Conservation (phyloP, 495 filamentous ascomycete species). For the Filosporella fistucella region DNA sequence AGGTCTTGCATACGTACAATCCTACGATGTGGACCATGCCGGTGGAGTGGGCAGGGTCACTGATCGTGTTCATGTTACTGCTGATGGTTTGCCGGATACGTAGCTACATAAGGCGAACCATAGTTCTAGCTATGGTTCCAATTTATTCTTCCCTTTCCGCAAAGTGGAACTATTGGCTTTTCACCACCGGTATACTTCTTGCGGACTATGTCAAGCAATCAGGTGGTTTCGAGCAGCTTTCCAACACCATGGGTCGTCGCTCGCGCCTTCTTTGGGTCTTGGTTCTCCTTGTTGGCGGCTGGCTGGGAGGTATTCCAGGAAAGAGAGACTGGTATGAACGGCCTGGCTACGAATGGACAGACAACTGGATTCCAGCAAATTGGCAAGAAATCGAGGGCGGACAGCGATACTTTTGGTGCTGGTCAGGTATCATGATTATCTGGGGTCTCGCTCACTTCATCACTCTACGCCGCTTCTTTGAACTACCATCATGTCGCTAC, state of each 20-base stretch:
- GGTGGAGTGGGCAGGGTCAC: background rate
- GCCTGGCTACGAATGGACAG: background rate
- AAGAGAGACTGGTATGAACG: background rate
- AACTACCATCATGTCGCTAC: background rate
- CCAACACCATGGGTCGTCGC: background rate
- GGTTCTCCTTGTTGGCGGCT: background rate
- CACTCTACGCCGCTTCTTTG: background rate
- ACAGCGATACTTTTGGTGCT: background rate
- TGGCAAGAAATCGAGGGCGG: background rate
- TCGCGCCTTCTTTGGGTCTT: background rate
- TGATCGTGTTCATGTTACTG: background rate
- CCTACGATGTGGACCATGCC: background rate
- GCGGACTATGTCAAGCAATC: background rate
- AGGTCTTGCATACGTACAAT: background rate
- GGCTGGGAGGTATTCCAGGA: background rate
- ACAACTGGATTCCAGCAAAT: background rate
- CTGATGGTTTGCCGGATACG: constrained; percentile 1
- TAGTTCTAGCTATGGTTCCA: background rate
- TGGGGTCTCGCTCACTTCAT: background rate
- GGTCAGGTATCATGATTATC: background rate
- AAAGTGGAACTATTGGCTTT: background rate
- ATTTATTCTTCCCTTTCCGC: background rate
- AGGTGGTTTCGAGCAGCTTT: background rate
- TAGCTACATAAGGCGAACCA: background rate
- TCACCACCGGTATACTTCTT: background rate